Base-by-base conservation (phyloP, 495 filamentous ascomycete genomes). In the Penicillium coffeae region DNA sequence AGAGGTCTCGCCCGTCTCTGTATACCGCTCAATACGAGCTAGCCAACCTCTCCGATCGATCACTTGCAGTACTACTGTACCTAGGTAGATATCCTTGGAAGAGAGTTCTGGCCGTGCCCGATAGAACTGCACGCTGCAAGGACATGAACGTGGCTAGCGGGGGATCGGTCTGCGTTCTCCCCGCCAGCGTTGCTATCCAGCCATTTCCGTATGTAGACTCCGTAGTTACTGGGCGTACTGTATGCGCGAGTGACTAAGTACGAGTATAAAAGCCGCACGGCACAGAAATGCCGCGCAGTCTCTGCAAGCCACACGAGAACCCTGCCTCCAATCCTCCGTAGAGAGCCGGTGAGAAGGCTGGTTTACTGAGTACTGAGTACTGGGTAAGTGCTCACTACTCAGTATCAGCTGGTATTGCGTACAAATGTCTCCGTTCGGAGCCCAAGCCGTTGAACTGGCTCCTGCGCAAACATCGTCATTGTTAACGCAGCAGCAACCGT, bases 81-180 rank as follows among this genome's bases (percentile, higher is more conserved):
- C 25, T 30, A 10, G 25, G 25, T 30, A 30, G 4, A 5, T 10
- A 4, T 10, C 5, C 25, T 30, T 10, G 4, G 10, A 30, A 4
- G 25, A 30, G n/a, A n/a, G n/a, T n/a, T n/a, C n/a, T 30, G 10
- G 25, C 25, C 25, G 25, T 30, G 25, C 25, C 25, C 25, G 25
- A 10, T 10, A 30, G 25, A 10, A 18, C 34, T 52, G 54, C 49
- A 48, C 35, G n/a, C 47, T 49, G 55, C 47, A 58, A 54, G 51
- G 48, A 44, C 48, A 60, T 60, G 50, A 60, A 57, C 54, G 58
- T 57, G 58, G 57, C 33, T 53, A 50, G 48, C 40, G 39, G 30
- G 22, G 40, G 40, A 21, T 20, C n/a, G n/a, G n/a, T n/a, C n/a
- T n/a, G n/a, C n/a, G n/a, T n/a, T n/a, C n/a, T n/a, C n/a, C n/a